Evolutionary conservation across 1,139 yeast species (phyloP).

Genomic region (Lodderomyces orthopsilosis): DNA sequence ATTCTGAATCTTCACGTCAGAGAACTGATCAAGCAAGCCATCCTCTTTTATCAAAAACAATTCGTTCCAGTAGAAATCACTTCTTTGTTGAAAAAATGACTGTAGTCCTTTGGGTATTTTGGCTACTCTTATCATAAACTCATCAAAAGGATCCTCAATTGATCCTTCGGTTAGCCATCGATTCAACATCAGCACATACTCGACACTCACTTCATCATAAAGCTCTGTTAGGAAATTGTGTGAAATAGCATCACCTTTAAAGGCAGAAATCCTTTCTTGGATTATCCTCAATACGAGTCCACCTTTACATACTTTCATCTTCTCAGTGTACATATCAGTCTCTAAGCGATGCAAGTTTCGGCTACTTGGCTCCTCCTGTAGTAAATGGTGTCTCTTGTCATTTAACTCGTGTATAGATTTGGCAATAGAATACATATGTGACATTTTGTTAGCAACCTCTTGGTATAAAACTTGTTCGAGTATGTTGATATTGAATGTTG

Average conservation of each 20-base stretch:
- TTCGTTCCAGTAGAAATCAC: constrained; percentile 86
- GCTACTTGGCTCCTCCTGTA: not conserved
- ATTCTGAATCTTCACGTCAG: constrained; percentile 51
- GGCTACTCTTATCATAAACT: constrained; percentile 65
- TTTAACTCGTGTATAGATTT: constrained; percentile 44
- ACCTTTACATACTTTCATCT: constrained; percentile 61
- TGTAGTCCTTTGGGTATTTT: constrained; percentile 28
- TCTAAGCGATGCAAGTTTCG: not conserved
- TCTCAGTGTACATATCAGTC: constrained; percentile 14
- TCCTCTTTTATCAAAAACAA: constrained; percentile 73
- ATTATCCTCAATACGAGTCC: constrained; percentile 63
- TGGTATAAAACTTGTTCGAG: constrained; percentile 33
- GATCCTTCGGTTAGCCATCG: constrained; percentile 77
- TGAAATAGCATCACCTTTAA: constrained; percentile 66
- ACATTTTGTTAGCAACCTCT: constrained; percentile 33
- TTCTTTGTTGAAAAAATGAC: constrained; percentile 44
- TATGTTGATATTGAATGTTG: constrained; percentile 32
- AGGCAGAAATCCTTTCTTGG: constrained; percentile 53
- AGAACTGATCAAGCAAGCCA: constrained; percentile 70
- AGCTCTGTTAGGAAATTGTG: constrained; percentile 49
- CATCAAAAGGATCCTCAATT: constrained; percentile 76
- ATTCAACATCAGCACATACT: constrained; percentile 68
- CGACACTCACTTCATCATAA: constrained; percentile 57
- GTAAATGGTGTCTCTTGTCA: constrained; percentile 12
- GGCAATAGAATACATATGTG: constrained; percentile 58